These are phyloP conservation scores for Styphnolobium japonicum DNA, from an alignment of 306 rosid species.

Conservation along the genomic window DNA sequence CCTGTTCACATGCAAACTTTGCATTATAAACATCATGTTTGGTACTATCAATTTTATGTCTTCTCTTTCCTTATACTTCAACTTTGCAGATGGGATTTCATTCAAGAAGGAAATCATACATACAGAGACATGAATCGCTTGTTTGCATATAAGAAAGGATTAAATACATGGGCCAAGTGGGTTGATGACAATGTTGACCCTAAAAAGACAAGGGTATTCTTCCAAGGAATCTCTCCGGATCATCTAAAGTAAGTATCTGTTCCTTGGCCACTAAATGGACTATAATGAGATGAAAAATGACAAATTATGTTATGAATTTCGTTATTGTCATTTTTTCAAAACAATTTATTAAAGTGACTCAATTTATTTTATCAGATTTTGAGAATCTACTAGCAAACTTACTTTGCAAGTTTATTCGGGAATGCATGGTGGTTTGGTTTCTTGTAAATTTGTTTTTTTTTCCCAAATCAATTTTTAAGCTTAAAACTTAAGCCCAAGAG, in stretches of 20 bases:
- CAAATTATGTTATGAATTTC: not conserved
- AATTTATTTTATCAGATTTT: not conserved
- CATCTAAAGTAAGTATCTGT: slow-evolving; percentile 46
- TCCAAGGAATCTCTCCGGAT: slow-evolving; percentile 85
- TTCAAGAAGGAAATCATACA: slow-evolving; percentile 40
- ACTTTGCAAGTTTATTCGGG: no score
- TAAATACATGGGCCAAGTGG: slow-evolving; percentile 87
- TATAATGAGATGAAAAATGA: not conserved
- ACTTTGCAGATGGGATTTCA: slow-evolving; percentile 65
- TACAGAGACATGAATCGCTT: slow-evolving; percentile 65
- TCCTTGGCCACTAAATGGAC: not conserved
- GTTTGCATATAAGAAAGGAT: slow-evolving; percentile 57
- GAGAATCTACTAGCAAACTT: not conserved
- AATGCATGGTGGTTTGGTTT: no score
- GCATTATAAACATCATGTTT: not conserved
- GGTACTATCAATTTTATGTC: not conserved
- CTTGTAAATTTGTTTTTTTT: not conserved
- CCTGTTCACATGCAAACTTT: not conserved
- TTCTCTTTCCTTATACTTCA: not conserved
- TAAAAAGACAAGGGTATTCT: slow-evolving; percentile 55
- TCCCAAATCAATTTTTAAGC: not conserved
- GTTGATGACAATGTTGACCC: slow-evolving; percentile 47
- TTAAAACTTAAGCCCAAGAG: not conserved
- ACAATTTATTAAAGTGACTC: not conserved
- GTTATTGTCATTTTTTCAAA: not conserved